Conservation (phyloP, 148 eudicot species). For the Chenopodium suecicum region DNA sequence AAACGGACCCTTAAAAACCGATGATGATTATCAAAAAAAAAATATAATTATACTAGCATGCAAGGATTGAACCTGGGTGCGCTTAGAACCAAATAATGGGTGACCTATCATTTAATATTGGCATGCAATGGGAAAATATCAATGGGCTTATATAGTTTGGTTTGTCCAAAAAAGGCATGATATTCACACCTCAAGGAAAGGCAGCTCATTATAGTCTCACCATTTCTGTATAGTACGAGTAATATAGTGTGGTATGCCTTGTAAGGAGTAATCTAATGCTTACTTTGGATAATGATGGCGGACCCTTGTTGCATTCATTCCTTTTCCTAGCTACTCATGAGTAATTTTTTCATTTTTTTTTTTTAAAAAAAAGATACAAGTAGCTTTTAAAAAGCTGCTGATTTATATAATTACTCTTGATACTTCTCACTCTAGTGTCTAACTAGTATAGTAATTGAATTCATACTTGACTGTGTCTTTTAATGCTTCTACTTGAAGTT, state of each 20-base stretch:
- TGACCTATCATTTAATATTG: too few relatives aligned
- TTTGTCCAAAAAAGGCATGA: conserved; percentile 19
- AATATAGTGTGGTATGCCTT: too few relatives aligned
- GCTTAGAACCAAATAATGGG: too few relatives aligned
- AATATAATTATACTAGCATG: too few relatives aligned
- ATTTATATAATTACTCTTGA: conserved; percentile 18
- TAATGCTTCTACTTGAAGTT: conserved; percentile 26
- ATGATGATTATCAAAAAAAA: too few relatives aligned
- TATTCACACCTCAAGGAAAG: conserved; percentile 14
- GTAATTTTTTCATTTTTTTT: too few relatives aligned
- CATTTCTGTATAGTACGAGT: conserved; percentile 4
- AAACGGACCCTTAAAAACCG: too few relatives aligned
- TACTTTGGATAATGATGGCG: conserved; percentile 16
- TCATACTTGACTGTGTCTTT: conserved; percentile 14
- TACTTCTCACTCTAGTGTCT: neutral
- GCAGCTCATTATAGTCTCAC: conserved; percentile 12
- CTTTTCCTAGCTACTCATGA: neutral
- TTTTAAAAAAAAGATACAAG: too few relatives aligned
- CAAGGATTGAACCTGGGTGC: too few relatives aligned
- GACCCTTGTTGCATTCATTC: neutral
- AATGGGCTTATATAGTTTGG: conserved; percentile 5
- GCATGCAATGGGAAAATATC: too few relatives aligned
- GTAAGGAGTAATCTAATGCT: neutral
- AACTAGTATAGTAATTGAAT: neutral
- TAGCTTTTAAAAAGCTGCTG: neutral